Evolutionary conservation across 2,329 filamentous ascomycete genomes (phyloP), one percentile per base, ranked within the genome.

Genomic region (Penicillium sp.): DNA sequence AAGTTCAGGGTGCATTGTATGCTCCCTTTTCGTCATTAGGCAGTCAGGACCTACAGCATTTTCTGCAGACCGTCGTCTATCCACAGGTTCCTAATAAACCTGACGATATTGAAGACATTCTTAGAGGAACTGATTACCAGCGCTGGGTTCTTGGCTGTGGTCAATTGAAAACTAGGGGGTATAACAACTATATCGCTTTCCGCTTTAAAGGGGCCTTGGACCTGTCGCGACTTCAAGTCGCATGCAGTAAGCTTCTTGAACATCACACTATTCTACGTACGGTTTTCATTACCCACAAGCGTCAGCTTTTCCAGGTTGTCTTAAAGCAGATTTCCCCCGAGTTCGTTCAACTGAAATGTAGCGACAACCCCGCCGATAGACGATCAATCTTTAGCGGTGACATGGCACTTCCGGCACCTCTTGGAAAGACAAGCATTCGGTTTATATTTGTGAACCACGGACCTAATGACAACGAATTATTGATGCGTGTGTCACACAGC

Each of bases 401-500:
- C 35, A 40, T 40, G 35, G n/a, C 35, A 40, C 35, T 40, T 40
- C 35, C 35, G n/a, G 35, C 18, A 40, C n/a, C 16, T n/a, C n/a
- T 40, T 6, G 35, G n/a, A 40, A 16, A 40, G n/a, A 40, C 35
- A 40, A 40, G 35, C 35, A 6, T 40, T 40, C 35, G n/a, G 7
- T 40, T 40, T 18, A 40, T 40, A 40, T 40, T 40, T 20, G 35
- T 40, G 35, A 18, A 18, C 1, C 18, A 40, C n/a, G 35, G 35
- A 18, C 35, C 35, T 18, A n/a, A 40, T 40, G 35, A 40, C 14
- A 40, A 40, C 35, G 35, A 40, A 18, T 20, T 40, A 18, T 75
- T 87, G 47, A 77, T 85, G 69, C 80, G 83, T 59, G 78, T 86
- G 56, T 85, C 83, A 0, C 83, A 86, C 65, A 79, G 83, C 0